These are phyloP conservation scores for Amanita fuliginea DNA, from an alignment of 768 basidiomycete species.

Conservation along the genomic window DNA sequence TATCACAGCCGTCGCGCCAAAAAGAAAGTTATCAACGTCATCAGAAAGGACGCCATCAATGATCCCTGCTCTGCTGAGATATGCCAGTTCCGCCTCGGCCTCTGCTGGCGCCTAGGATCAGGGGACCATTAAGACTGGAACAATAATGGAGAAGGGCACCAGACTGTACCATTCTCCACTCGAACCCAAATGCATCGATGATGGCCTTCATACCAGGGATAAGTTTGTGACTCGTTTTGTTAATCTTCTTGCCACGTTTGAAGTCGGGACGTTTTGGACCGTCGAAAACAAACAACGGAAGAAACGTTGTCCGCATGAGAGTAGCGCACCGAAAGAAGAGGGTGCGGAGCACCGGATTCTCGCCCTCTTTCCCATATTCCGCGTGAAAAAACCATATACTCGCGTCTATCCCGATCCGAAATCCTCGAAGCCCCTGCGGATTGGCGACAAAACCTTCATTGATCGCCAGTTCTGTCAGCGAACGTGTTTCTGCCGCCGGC, in stretches of 20 bases:
- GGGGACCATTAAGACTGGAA: slow-evolving; percentile 18
- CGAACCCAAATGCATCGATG: slow-evolving; percentile 71
- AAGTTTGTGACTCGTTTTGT: slow-evolving; percentile 50
- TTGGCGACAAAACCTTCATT: slow-evolving; percentile 67
- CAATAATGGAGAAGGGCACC: slow-evolving; percentile 5
- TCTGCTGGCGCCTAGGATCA: slow-evolving; percentile 73
- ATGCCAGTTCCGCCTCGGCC: slow-evolving; percentile 89
- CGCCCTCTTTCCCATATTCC: slow-evolving; percentile 64
- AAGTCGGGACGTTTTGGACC: slow-evolving; percentile 73
- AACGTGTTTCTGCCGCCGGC: slow-evolving; percentile 61
- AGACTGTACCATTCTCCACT: slow-evolving; percentile 51
- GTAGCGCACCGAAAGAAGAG: slow-evolving; percentile 77
- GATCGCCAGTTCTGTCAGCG: slow-evolving; percentile 67
- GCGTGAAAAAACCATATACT: slow-evolving; percentile 81
- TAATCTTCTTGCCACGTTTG: slow-evolving; percentile 70
- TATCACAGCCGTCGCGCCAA: slow-evolving; percentile 75
- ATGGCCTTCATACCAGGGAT: slow-evolving; percentile 70
- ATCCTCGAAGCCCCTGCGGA: slow-evolving; percentile 52
- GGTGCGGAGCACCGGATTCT: slow-evolving; percentile 80
- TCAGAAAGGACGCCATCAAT: slow-evolving; percentile 89
- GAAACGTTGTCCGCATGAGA: slow-evolving; percentile 66
- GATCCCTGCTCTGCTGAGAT: slow-evolving; percentile 67
- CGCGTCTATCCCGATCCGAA: slow-evolving; percentile 80
- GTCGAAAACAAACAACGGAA: slow-evolving; percentile 89
- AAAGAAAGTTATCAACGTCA: slow-evolving; percentile 88